Evolutionary conservation across 176 grass and related monocot genomes (phyloP), one percentile per base, ranked within the genome.

Genomic region (Dendrocalamus sinicus): DNA sequence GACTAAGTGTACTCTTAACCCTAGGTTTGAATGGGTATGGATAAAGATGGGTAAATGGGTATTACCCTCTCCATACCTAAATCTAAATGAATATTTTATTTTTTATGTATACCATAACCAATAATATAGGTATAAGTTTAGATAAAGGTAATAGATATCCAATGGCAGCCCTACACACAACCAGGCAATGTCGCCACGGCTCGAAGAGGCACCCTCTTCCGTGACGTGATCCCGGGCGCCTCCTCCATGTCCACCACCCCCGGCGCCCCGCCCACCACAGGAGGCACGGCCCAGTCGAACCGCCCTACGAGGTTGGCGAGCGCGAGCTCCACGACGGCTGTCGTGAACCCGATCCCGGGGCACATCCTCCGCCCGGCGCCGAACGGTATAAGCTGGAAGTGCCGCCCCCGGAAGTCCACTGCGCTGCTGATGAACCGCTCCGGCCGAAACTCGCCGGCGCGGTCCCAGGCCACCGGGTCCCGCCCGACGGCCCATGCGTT

Each of bases 381-480:
- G 50, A 52, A 92, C 1, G 90, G 90, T 39, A 86, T 53, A 44
- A 88, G 73, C 45, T 24, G 58, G 37, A 86, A 46, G 20, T 86
- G 77, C 2, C 32, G 50, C 8, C 94, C 94, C 35, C 85, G 44
- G 70, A 90, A 72, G 45, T 97, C 92, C 51, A 92, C 57, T 9
- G 28, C 2, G 35, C 75, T 43, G 50, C 15, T 45, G 4, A 94
- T 2, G 45, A 97, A 94, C 14, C 94, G 79, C 79, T 94, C 90
- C 6, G 90, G 92, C 26, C 71, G 47, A 83, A 97, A 94, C 80
- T 97, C 88, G 22, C 16, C 39, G n/a, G 13, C 39, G 8, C 8
- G 4, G 13, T 78, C 75, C 55, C 39, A 62, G 9, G 22, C 39
- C 0, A 7, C 13, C 3, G 55, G 57, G 39, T 78, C 76, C 13